Percentiles rank a stretch among this genome's conserved stretches.
Evolutionary conservation across 495 filamentous ascomycete species (phyloP).

Genomic region (Articulospora tetracladia): DNA sequence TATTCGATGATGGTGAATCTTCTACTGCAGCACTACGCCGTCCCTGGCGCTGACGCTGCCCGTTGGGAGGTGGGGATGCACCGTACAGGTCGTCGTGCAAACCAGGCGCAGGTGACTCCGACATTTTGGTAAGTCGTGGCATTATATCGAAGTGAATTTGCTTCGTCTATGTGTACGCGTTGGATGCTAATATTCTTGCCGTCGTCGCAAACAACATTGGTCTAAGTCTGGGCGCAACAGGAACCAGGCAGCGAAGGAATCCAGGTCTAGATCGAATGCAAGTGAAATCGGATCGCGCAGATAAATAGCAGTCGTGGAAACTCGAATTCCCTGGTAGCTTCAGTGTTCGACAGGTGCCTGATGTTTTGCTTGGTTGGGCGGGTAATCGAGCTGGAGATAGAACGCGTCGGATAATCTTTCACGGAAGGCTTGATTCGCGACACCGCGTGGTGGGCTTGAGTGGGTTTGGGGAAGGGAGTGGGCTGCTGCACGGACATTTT

Average conservation of each 20-base stretch:
- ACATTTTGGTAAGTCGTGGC: slow-evolving; percentile 11
- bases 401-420: neutral
- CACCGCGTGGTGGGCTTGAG: neutral
- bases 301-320: no score
- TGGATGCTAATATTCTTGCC: neutral
- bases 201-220: neutral
- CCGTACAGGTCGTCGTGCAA: slow-evolving; percentile 18
- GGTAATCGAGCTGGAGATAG: neutral
- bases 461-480: neutral
- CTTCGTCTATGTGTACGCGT: neutral
- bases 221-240: neutral
- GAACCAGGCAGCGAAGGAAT: no score
- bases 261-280: neutral
- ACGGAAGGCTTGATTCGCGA: neutral
- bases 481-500: neutral
- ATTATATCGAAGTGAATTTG: neutral
- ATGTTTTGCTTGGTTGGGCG: no score
- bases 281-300: no score
- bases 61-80: slow-evolving; percentile 17
- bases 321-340: no score
- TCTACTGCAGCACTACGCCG: neutral
- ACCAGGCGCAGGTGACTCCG: slow-evolving; percentile 15
- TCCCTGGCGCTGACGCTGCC: slow-evolving; percentile 14
- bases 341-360: no score
- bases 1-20: slow-evolving; percentile 36